Conservation (phyloP, 495 filamentous ascomycete genomes). For the Penicillium pulvis region DNA sequence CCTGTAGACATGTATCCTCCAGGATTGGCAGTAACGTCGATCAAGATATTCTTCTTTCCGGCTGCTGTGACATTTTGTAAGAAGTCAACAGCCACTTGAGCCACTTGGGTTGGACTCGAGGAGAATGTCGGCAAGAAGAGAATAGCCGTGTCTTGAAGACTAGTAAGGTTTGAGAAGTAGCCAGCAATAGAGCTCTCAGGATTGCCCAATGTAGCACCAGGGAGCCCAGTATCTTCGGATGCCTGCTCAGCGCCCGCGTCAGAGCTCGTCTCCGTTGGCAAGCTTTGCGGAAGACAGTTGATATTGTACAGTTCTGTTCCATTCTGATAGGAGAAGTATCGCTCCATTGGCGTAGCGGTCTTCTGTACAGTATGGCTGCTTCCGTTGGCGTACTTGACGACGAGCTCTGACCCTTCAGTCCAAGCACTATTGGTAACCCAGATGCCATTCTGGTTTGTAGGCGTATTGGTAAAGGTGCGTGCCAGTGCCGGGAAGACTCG, state of each 20-base stretch:
- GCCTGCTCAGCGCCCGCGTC: constrained; percentile 56
- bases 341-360: constrained; percentile 23
- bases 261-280: constrained; percentile 11
- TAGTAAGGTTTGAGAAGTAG: constrained; percentile 38
- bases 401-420: constrained; percentile 25
- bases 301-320: constrained; percentile 24
- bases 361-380: constrained; percentile 21
- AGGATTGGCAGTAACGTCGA: constrained; percentile 57
- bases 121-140: constrained; percentile 43
- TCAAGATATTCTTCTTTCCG: constrained; percentile 52
- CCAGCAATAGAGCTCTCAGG: constrained; percentile 37
- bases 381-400: constrained; percentile 26
- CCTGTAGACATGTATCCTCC: constrained; percentile 48
- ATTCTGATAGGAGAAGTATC: constrained; percentile 27
- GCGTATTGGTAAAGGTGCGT: constrained; percentile 27
- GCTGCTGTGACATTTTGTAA: constrained; percentile 34
- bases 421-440: constrained; percentile 26
- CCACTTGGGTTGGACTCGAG: constrained; percentile 24
- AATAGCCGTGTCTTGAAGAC: constrained; percentile 36
- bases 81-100: constrained; percentile 32
- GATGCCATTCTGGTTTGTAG: constrained; percentile 23
- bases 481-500: constrained; percentile 27
- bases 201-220: constrained; percentile 60
- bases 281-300: constrained; percentile 25
- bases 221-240: constrained; percentile 37